A percentile compares a stretch with the other conserved stretches of the same genome.
phyloP scores from a whole-genome alignment of 2,329 filamentous ascomycete species.

The Curvularia sp. region DNA sequence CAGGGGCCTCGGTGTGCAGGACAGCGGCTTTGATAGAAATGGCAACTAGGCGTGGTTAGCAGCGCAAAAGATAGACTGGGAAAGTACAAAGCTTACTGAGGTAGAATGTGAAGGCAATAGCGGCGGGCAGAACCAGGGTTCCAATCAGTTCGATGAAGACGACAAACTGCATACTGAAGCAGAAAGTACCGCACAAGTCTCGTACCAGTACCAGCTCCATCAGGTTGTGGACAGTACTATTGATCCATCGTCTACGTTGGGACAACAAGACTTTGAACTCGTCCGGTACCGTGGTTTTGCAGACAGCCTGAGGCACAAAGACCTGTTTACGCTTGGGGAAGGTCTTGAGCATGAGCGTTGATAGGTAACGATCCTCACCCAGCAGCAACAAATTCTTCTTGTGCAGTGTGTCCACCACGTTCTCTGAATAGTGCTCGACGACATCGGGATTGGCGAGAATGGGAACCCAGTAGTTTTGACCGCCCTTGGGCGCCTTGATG shows the following conservation, averaged over 20 bases:
- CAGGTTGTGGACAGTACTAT: conserved; percentile 97
- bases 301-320: conserved; percentile 97
- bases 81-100: conserved; percentile 70
- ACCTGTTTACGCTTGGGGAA: conserved; percentile 99
- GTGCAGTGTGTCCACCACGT: conserved; percentile 96
- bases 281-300: conserved; percentile 97
- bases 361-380: conserved; percentile 93
- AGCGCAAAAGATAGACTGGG: neutral
- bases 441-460: conserved; percentile 98
- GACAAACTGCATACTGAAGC: conserved; percentile 99
- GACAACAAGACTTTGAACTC: conserved; percentile 90
- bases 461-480: conserved; percentile 99
- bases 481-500: conserved; percentile 98
- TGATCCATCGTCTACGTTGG: conserved; percentile 97
- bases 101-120: conserved; percentile 96
- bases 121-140: conserved; percentile 91
- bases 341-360: conserved; percentile 96
- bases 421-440: conserved; percentile 98
- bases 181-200: conserved; percentile 97
- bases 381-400: conserved; percentile 94
- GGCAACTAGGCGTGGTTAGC: conserved; percentile 66
- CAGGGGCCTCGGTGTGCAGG: conserved; percentile 66
- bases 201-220: conserved; percentile 96
- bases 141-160: conserved; percentile 94
- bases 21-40: conserved; percentile 78